phyloP scores from a whole-genome alignment of 2,329 filamentous ascomycete species.

The Nemania diffusa region DNA sequence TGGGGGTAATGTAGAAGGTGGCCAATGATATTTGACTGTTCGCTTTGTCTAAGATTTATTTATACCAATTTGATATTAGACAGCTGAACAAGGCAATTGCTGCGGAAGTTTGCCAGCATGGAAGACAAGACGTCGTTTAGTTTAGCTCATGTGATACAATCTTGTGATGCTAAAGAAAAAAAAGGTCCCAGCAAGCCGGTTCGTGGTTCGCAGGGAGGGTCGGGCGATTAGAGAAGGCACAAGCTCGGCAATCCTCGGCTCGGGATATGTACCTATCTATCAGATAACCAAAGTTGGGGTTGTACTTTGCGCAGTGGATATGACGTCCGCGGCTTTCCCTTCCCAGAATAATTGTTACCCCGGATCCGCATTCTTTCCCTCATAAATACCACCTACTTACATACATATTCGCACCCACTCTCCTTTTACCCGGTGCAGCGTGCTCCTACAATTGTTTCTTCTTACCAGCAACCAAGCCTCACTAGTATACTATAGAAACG shows the following conservation, averaged over 20 bases:
- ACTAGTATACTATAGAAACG: not conserved
- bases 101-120: not conserved
- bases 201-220: not conserved
- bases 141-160: not conserved
- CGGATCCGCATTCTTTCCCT: constrained; percentile 24
- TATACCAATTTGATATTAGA: not conserved
- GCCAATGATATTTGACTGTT: not conserved
- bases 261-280: constrained; percentile 22
- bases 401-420: not conserved
- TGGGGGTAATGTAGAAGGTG: not conserved
- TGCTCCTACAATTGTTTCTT: not conserved
- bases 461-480: not conserved
- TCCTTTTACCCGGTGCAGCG: constrained; percentile 32
- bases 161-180: not conserved
- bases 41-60: not conserved
- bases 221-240: not conserved
- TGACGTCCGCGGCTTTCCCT: constrained; percentile 44
- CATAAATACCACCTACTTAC: not conserved
- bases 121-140: not conserved
- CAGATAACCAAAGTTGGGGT: not conserved
- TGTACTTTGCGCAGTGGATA: constrained; percentile 36
- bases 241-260: constrained; percentile 47
- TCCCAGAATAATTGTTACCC: constrained; percentile 12
- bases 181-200: not conserved
- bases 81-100: not conserved